A percentile compares a stretch with the other conserved stretches of the same genome.
Conservation (phyloP, 2,329 filamentous ascomycete species). For the Capronia epimyces region DNA sequence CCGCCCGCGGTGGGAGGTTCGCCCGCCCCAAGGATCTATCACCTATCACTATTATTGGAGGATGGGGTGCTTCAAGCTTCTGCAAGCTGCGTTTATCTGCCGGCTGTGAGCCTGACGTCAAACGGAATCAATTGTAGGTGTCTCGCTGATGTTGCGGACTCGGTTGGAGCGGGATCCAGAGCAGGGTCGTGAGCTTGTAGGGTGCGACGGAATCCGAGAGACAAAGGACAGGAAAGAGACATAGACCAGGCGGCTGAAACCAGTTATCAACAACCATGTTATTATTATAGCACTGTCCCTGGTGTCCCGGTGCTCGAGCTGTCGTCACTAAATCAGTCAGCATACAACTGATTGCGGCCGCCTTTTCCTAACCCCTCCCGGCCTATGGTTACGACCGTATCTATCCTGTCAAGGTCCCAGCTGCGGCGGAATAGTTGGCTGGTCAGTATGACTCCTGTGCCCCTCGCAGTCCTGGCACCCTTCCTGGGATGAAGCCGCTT, state of each 20-base stretch:
- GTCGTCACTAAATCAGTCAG: not conserved
- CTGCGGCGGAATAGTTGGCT: conserved; percentile 20
- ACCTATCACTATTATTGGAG: not conserved
- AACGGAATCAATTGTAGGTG: not conserved
- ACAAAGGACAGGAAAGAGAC: too few relatives aligned
- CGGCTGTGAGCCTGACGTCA: not conserved
- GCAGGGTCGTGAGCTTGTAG: not conserved
- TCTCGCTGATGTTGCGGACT: not conserved
- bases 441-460: not conserved
- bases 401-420: not conserved
- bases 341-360: not conserved
- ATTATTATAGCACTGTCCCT: not conserved
- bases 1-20: not conserved
- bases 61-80: too few relatives aligned
- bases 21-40: too few relatives aligned
- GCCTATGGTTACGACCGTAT: not conserved
- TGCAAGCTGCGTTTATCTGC: too few relatives aligned
- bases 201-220: too few relatives aligned
- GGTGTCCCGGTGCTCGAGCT: not conserved
- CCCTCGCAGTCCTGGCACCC: not conserved
- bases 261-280: not conserved
- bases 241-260: too few relatives aligned
- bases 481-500: conserved; percentile 14
- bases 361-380: not conserved
- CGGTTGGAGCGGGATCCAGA: not conserved